These are phyloP conservation scores for Capsicum chinense DNA, from an alignment of 257 asterid species.

Conservation along the genomic window DNA sequence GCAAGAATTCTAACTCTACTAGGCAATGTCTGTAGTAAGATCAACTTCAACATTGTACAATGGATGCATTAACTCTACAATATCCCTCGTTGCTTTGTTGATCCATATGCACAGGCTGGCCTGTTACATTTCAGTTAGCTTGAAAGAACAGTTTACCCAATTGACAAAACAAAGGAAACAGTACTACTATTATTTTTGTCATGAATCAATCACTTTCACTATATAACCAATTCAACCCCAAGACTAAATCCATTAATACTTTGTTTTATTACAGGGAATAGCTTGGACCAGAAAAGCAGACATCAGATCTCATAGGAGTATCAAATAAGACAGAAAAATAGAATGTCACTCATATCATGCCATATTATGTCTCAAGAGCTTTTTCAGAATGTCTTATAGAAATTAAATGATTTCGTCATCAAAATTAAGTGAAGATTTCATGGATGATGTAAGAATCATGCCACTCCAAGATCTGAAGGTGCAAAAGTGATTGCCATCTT, in stretches of 20 bases:
- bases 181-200: background rate
- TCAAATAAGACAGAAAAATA: background rate
- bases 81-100: background rate
- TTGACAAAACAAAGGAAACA: background rate
- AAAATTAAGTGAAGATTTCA: background rate
- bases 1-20: background rate
- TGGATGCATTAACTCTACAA: background rate
- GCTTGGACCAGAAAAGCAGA: background rate
- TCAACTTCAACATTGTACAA: background rate
- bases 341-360: background rate
- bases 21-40: background rate
- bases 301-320: background rate
- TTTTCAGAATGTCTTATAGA: background rate
- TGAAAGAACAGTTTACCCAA: background rate
- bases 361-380: background rate
- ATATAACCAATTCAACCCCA: background rate
- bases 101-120: background rate
- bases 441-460: background rate
- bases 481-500: background rate
- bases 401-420: background rate
- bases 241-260: background rate
- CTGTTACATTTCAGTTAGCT: background rate
- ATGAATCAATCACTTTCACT: background rate
- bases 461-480: background rate
- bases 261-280: background rate